Evolutionary conservation across 2,329 filamentous ascomycete genomes (phyloP).

Genomic region (Phyllosticta paracitricarpa): DNA sequence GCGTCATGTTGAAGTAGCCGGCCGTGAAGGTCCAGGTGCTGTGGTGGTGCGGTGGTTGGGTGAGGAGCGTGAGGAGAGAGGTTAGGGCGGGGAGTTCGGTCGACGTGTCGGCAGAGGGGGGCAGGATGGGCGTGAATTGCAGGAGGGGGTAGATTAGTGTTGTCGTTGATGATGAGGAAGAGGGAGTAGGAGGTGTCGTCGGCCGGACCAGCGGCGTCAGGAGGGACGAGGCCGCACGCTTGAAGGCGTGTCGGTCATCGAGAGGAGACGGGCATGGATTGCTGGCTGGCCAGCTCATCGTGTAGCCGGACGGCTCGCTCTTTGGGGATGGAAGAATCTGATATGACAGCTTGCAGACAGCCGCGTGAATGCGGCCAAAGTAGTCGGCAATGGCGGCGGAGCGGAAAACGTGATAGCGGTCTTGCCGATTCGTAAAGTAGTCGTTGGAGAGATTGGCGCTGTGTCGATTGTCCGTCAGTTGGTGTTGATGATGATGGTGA

Average conservation of each 20-base stretch:
- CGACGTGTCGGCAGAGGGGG: constrained; percentile 55
- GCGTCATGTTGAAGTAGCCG: constrained; percentile 95
- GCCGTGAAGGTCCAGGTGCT: constrained; percentile 94
- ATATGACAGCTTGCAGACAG: constrained; percentile 73
- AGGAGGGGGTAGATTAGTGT: constrained; percentile 79
- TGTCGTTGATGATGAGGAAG: constrained; percentile 21
- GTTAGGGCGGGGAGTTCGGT: constrained; percentile 81
- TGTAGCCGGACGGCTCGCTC: constrained; percentile 40
- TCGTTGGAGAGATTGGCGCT: constrained; percentile 82
- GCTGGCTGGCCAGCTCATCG: constrained; percentile 60
- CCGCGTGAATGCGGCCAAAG: constrained; percentile 67
- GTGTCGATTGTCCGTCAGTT: not conserved
- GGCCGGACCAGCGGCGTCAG: constrained; percentile 58
- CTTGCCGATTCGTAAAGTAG: constrained; percentile 93
- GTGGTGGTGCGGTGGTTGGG: constrained; percentile 50
- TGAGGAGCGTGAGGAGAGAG: constrained; percentile 62
- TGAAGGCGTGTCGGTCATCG: constrained; percentile 57
- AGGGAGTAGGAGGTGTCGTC: constrained; percentile 20
- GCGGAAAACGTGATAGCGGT: constrained; percentile 85
- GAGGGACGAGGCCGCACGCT: constrained; percentile 55
- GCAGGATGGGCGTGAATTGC: constrained; percentile 77
- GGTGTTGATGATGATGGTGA: not conserved
- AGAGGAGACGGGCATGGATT: constrained; percentile 72
- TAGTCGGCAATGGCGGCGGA: constrained; percentile 72
- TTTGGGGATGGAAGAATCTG: constrained; percentile 53